These are phyloP conservation scores for Shiraia sp. DNA, from an alignment of 2,329 filamentous ascomycete genomes.

Conservation along the genomic window DNA sequence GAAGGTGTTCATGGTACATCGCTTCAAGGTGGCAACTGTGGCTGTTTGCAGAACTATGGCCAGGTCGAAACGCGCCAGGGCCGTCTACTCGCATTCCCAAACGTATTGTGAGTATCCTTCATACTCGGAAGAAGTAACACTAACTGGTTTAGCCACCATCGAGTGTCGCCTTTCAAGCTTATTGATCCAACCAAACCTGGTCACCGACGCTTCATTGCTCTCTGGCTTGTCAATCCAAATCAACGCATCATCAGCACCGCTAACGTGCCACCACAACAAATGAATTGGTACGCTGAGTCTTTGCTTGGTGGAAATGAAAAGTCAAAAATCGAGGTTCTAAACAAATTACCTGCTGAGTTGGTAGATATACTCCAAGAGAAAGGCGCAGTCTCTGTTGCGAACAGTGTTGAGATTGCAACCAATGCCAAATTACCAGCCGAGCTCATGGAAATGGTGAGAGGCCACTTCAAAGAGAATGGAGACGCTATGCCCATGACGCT, in stretches of 20 bases:
- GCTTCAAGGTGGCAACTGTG: conserved; percentile 3
- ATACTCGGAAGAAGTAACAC: neutral
- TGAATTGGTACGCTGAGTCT: conserved; percentile 48
- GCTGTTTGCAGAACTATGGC: conserved; percentile 51
- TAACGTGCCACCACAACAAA: conserved; percentile 57
- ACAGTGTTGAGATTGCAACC: neutral
- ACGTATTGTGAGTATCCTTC: conserved; percentile 28
- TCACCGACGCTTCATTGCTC: conserved; percentile 59
- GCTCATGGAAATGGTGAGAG: conserved; percentile 16
- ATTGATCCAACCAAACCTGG: conserved; percentile 56
- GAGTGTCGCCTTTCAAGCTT: conserved; percentile 51
- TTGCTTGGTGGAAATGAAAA: conserved; percentile 8
- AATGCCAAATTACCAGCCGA: conserved; percentile 14
- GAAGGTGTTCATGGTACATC: conserved; percentile 18
- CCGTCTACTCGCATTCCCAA: conserved; percentile 62
- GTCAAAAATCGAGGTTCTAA: conserved; percentile 2
- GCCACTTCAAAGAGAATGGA: conserved; percentile 5
- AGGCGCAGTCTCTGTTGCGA: neutral
- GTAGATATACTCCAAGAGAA: conserved; percentile 13
- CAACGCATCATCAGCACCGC: conserved; percentile 55
- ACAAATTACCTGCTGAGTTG: conserved; percentile 20
- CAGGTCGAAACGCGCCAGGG: conserved; percentile 52
- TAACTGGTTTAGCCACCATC: conserved; percentile 17
- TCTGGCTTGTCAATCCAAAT: conserved; percentile 64
- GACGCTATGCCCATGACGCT: conserved; percentile 15